phyloP scores from a whole-genome alignment of 768 basidiomycete genomes.

The Asterophora parasitica region DNA sequence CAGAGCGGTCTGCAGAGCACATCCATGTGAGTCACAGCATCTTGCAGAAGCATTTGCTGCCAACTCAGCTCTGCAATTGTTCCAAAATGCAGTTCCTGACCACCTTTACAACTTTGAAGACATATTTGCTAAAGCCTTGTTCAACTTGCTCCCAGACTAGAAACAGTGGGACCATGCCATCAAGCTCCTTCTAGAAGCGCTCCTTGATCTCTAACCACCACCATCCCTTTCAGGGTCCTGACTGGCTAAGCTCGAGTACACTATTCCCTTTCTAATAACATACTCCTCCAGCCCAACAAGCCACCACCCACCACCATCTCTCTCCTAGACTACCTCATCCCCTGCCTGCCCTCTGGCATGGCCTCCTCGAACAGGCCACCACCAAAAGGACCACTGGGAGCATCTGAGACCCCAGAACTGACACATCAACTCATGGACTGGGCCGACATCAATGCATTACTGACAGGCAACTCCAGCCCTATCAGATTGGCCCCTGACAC shows the following conservation, averaged over 20 bases:
- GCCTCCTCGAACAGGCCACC: no score
- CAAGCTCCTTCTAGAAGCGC: no score
- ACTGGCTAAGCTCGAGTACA: neutral
- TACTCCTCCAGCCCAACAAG: neutral
- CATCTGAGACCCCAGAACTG: neutral
- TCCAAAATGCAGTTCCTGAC: no score
- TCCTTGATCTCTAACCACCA: constrained; percentile 6
- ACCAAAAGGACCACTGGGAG: no score
- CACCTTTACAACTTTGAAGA: no score
- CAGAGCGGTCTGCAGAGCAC: no score
- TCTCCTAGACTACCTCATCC: neutral
- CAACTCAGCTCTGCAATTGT: no score
- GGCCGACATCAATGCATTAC: neutral
- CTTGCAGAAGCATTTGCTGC: no score
- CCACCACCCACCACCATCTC: neutral
- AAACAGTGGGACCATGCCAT: no score
- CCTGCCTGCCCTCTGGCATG: neutral
- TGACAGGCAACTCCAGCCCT: neutral
- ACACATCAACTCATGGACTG: neutral
- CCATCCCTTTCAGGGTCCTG: constrained; percentile 1
- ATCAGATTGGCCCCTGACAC: neutral
- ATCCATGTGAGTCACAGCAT: no score
- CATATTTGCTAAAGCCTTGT: no score
- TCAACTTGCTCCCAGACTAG: no score
- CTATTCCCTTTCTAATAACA: neutral